Percentiles rank a stretch among this genome's conserved stretches.
Conservation (phyloP, 2,329 filamentous ascomycete genomes). For the Cercospora sesami region DNA sequence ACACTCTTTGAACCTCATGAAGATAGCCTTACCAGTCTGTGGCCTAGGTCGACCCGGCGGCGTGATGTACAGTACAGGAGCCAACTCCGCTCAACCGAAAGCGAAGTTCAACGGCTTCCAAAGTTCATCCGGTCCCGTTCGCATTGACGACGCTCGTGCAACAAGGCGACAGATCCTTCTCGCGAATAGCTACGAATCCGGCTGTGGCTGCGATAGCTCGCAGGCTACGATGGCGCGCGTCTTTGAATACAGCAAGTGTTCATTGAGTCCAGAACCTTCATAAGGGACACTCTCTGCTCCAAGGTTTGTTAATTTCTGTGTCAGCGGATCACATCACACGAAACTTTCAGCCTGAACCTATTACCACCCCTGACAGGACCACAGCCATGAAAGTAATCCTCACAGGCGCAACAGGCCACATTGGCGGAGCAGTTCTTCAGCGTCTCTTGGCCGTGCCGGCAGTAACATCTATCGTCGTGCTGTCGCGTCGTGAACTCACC, state of each 20-base stretch:
- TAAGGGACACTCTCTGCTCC: not conserved
- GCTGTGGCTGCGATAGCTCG: not conserved
- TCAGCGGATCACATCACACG: not conserved
- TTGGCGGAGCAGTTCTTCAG: constrained; percentile 54
- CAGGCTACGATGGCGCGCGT: not conserved
- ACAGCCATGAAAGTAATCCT: constrained; percentile 58
- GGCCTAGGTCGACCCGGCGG: not conserved
- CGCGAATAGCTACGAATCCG: not conserved
- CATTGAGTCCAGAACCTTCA: not conserved
- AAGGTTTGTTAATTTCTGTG: not conserved
- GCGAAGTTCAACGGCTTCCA: not conserved
- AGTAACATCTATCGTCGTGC: constrained; percentile 54
- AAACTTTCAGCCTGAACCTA: not conserved
- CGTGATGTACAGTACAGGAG: not conserved
- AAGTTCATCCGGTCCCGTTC: not conserved
- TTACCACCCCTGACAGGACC: not conserved
- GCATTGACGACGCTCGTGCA: not conserved
- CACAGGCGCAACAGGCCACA: constrained; percentile 56
- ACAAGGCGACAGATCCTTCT: not conserved
- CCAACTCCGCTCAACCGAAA: not conserved
- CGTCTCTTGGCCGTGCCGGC: constrained; percentile 50
- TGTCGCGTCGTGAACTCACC: constrained; percentile 52
- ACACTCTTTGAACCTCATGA: not conserved
- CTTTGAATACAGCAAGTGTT: not conserved
- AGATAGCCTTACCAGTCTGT: not conserved